phyloP scores from a whole-genome alignment of 192 early-diverging fungal genomes.

The Entomortierella beljakovae region DNA sequence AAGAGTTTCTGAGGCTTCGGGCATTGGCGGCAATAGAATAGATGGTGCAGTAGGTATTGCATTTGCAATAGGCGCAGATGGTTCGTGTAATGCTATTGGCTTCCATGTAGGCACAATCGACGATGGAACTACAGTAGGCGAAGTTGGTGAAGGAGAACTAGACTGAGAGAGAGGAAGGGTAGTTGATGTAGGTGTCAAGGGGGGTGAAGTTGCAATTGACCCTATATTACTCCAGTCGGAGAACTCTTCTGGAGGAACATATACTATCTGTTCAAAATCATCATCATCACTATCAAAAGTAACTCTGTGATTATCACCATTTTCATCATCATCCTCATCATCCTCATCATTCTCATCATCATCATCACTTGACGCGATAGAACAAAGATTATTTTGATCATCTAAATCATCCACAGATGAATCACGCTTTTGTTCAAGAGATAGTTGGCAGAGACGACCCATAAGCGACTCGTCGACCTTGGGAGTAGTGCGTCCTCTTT shows the following conservation, averaged over 20 bases:
- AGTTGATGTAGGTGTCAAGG: not conserved
- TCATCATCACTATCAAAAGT: not conserved
- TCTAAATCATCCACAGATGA: not conserved
- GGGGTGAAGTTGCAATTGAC: not conserved
- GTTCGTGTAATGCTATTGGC: not conserved
- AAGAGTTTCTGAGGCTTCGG: too few relatives aligned
- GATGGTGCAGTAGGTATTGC: too few relatives aligned
- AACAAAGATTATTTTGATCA: not conserved
- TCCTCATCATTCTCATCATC: not conserved
- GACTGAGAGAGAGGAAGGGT: not conserved
- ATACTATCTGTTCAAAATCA: too few relatives aligned
- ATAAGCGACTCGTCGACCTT: not conserved
- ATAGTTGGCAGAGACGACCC: not conserved
- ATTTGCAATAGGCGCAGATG: not conserved
- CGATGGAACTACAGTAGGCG: not conserved
- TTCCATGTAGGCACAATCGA: not conserved
- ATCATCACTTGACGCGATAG: not conserved
- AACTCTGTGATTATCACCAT: not conserved
- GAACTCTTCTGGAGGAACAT: not conserved
- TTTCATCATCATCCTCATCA: not conserved
- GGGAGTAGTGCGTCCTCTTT: too few relatives aligned
- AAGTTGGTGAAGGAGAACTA: not conserved
- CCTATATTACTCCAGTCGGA: not conserved
- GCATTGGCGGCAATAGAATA: too few relatives aligned
- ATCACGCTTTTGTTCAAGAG: not conserved